Percentiles rank a stretch among this genome's conserved stretches.
Conservation (phyloP, 1,284 basidiomycete species). For the Papiliotrema fonsecae region DNA sequence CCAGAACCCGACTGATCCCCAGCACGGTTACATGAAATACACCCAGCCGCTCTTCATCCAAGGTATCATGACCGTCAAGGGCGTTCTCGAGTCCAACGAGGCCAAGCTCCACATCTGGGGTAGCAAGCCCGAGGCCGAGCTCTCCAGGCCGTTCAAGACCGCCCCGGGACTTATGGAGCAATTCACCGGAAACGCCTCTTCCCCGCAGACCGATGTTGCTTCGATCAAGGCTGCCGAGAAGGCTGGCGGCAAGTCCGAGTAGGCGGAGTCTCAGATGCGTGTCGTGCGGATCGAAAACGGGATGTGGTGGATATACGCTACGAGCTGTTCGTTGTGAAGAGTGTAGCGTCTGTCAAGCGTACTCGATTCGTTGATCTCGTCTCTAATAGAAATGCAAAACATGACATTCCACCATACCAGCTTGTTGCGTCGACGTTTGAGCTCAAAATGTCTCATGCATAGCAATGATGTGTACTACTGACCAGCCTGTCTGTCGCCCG, state of each 20-base stretch:
- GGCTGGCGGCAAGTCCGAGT: constrained; percentile 55
- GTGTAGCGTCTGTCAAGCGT: no score
- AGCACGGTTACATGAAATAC: constrained; percentile 74
- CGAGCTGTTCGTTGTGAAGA: no score
- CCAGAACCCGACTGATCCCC: neutral
- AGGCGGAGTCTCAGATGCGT: neutral
- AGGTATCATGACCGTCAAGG: constrained; percentile 81
- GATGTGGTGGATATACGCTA: neutral
- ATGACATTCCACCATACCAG: no score
- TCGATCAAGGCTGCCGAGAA: constrained; percentile 84
- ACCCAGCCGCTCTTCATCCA: constrained; percentile 91
- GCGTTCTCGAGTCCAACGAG: constrained; percentile 75
- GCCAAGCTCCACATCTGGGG: constrained; percentile 74
- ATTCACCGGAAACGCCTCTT: constrained; percentile 48
- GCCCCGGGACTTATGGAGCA: constrained; percentile 61
- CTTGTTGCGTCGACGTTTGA: no score
- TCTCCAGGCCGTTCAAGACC: constrained; percentile 88
- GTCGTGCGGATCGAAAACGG: neutral
- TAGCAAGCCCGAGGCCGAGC: constrained; percentile 72
- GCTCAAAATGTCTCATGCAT: no score
- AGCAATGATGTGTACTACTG: no score
- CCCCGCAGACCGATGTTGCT: constrained; percentile 76
- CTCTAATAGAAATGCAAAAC: no score
- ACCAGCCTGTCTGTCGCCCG: neutral
- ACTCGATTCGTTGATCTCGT: no score